Conservation (phyloP, 2,329 filamentous ascomycete species). For the Aotearoamyces nothofagi region DNA sequence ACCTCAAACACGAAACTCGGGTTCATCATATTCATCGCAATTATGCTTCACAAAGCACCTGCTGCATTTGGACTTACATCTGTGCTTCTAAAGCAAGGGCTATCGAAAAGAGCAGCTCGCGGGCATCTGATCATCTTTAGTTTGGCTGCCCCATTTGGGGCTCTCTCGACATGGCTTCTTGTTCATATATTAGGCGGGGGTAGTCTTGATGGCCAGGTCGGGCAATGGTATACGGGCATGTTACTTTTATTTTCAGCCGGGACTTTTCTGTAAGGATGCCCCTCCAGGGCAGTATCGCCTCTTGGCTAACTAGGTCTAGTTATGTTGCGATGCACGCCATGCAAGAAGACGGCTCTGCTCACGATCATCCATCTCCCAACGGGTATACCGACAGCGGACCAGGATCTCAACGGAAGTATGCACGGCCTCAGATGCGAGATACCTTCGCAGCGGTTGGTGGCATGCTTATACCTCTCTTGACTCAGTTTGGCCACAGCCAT, state of each 20-base stretch:
- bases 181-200: constrained; percentile 59
- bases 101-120: constrained; percentile 73
- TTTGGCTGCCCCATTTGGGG: constrained; percentile 75
- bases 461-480: constrained; percentile 65
- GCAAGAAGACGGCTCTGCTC: constrained; percentile 53
- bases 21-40: constrained; percentile 86
- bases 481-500: constrained; percentile 65
- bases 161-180: constrained; percentile 67
- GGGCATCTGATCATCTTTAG: constrained; percentile 85
- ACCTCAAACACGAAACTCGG: constrained; percentile 60
- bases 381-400: constrained; percentile 35
- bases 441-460: constrained; percentile 57
- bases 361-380: constrained; percentile 35
- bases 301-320: constrained; percentile 29
- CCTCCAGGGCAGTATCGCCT: background rate
- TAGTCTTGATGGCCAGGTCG: constrained; percentile 33
- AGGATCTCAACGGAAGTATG: constrained; percentile 33
- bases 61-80: constrained; percentile 91
- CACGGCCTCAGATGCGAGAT: constrained; percentile 47
- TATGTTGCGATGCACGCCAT: constrained; percentile 99
- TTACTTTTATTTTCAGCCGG: constrained; percentile 88
- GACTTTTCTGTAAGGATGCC: constrained; percentile 67
- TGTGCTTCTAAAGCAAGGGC: constrained; percentile 75
- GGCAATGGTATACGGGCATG: constrained; percentile 82
- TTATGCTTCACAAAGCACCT: constrained; percentile 95